Percentiles rank a stretch among this genome's conserved stretches.
These are phyloP conservation scores for Sarocladium strictum DNA, from an alignment of 2,329 filamentous ascomycete species.

Conservation along the genomic window DNA sequence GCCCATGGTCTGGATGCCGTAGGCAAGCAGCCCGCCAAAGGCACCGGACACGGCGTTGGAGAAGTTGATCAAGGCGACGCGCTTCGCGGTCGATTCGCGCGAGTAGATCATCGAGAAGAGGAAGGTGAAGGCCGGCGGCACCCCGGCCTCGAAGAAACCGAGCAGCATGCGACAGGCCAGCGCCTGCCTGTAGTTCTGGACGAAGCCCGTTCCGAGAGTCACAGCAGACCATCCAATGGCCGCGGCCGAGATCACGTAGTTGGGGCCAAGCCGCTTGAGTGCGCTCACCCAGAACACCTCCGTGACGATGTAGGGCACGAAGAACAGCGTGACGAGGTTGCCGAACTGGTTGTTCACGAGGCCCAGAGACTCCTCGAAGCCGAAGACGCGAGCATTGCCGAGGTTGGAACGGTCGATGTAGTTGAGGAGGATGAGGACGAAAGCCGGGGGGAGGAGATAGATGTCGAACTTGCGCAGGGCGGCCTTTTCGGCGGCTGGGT, in stretches of 20 bases:
- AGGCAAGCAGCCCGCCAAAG: constrained; percentile 23
- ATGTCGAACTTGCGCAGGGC: constrained; percentile 9
- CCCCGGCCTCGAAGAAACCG: constrained; percentile 23
- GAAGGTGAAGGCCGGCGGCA: constrained; percentile 23
- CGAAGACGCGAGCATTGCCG: constrained; percentile 31
- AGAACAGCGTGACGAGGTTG: constrained; percentile 53
- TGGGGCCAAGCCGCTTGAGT: constrained; percentile 20
- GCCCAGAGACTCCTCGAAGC: constrained; percentile 44
- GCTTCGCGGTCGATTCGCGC: constrained; percentile 25
- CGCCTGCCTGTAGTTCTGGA: constrained; percentile 16
- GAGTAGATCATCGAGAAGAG: constrained; percentile 29
- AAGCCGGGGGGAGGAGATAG: constrained; percentile 8
- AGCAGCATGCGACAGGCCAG: constrained; percentile 20
- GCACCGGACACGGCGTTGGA: constrained; percentile 24
- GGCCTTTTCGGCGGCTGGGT: constrained; percentile 2
- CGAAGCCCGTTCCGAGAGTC: constrained; percentile 19
- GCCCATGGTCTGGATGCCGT: constrained; percentile 33
- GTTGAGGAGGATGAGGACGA: constrained; percentile 27
- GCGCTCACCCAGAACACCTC: constrained; percentile 33
- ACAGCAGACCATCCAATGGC: constrained; percentile 21
- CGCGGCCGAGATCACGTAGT: constrained; percentile 16
- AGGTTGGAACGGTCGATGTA: constrained; percentile 47
- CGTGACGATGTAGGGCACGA: constrained; percentile 49
- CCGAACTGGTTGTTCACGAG: constrained; percentile 60
- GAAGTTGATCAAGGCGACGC: constrained; percentile 24